Conservation (phyloP, 768 basidiomycete species). For the Holtermanniella nyarrowii region DNA sequence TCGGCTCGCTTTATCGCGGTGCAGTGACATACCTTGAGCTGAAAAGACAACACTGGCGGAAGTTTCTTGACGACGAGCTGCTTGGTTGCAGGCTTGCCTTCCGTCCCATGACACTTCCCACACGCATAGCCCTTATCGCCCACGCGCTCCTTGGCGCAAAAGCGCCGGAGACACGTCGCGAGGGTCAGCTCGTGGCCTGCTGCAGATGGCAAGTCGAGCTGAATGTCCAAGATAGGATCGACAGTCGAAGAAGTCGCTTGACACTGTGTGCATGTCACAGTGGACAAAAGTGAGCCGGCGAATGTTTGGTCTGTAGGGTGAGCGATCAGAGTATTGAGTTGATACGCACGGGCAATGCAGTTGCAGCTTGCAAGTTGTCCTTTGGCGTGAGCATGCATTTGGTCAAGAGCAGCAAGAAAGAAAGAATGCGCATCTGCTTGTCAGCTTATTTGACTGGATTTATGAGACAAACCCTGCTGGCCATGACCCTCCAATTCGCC, state of each 20-base stretch:
- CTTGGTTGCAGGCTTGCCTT: conserved; percentile 56
- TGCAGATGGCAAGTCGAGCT: conserved; percentile 59
- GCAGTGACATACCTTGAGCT: conserved; percentile 64
- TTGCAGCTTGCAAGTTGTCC: conserved; percentile 71
- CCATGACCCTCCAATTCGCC: conserved; percentile 79
- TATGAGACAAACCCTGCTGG: conserved; percentile 78
- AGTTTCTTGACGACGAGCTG: conserved; percentile 73
- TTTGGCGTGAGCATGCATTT: conserved; percentile 72
- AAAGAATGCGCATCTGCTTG: conserved; percentile 39
- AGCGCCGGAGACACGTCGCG: conserved; percentile 65
- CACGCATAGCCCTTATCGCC: conserved; percentile 76
- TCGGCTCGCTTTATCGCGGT: background rate
- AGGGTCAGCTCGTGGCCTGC: conserved; percentile 55
- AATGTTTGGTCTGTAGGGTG: conserved; percentile 57
- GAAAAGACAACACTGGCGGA: conserved; percentile 82
- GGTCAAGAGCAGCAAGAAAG: conserved; percentile 55
- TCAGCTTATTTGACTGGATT: background rate
- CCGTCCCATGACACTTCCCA: conserved; percentile 54
- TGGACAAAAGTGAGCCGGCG: conserved; percentile 73
- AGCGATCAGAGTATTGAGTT: background rate
- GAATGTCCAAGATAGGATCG: conserved; percentile 86
- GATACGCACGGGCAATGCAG: conserved; percentile 59
- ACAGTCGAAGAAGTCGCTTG: conserved; percentile 63
- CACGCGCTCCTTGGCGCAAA: conserved; percentile 62
- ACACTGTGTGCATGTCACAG: conserved; percentile 80